phyloP scores from a whole-genome alignment of 495 filamentous ascomycete genomes.

The Lasiosphaeriaceae sp. region DNA sequence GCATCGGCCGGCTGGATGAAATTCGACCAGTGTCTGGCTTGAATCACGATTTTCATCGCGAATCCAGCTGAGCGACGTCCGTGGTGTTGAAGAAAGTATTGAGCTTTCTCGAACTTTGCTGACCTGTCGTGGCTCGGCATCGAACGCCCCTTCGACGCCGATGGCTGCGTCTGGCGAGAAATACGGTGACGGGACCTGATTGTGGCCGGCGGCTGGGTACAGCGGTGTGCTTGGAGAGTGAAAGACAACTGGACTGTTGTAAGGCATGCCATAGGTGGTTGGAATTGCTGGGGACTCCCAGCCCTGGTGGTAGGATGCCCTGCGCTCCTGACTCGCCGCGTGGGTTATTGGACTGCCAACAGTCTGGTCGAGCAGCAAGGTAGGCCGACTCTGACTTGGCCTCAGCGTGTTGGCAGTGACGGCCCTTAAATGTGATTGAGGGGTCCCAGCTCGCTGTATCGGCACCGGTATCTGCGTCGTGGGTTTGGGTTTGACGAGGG shows the following conservation, averaged over 20 bases:
- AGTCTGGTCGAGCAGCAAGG: slow-evolving; percentile 8
- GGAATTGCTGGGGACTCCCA: slow-evolving; percentile 17
- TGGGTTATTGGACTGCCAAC: slow-evolving; percentile 1
- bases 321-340: slow-evolving; percentile 5
- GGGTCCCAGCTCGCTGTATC: slow-evolving; percentile 17
- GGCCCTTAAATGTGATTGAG: slow-evolving; percentile 7
- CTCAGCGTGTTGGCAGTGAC: neutral
- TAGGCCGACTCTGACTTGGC: neutral
- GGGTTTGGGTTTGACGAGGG: slow-evolving; percentile 12
- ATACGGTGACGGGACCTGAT: neutral
- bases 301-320: slow-evolving; percentile 7
- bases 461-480: slow-evolving; percentile 21
- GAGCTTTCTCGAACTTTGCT: neutral
- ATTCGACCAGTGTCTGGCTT: slow-evolving; percentile 29
- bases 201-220: slow-evolving; percentile 10
- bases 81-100: slow-evolving; percentile 15
- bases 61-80: slow-evolving; percentile 22
- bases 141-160: neutral
- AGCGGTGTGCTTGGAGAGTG: slow-evolving; percentile 14
- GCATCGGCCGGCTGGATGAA: slow-evolving; percentile 22
- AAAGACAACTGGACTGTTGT: slow-evolving; percentile 13
- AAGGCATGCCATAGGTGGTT: slow-evolving; percentile 16
- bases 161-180: slow-evolving; percentile 1
- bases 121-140: neutral
- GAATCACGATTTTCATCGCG: slow-evolving; percentile 29